Conservation (phyloP, 2,329 filamentous ascomycete species). For the Fusarium sp. region DNA sequence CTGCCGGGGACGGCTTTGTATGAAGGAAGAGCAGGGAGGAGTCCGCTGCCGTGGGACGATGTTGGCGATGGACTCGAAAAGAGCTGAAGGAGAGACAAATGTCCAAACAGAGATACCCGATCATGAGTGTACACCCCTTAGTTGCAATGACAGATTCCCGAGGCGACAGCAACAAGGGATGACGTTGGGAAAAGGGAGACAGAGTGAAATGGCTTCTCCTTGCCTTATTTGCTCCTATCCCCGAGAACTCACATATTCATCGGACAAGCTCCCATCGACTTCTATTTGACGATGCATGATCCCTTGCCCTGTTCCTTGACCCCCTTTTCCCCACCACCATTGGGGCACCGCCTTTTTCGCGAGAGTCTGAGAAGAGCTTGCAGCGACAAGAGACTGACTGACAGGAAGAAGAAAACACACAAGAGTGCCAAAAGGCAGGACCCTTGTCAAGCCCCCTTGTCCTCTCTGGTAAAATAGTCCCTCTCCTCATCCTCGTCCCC, state of each 20-base stretch:
- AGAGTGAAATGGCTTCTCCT: slow-evolving; percentile 2
- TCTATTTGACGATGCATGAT: slow-evolving; percentile 10
- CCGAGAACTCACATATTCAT: slow-evolving; percentile 12
- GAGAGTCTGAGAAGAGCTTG: slow-evolving; percentile 15
- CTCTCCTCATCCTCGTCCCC: background rate
- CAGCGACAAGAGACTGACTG: slow-evolving; percentile 1
- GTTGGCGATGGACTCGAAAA: background rate
- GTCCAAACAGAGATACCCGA: background rate
- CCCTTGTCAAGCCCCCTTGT: slow-evolving; percentile 22
- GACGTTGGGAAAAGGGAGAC: slow-evolving; percentile 18
- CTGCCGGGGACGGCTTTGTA: slow-evolving; percentile 23
- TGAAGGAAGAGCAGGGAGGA: background rate
- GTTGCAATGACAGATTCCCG: background rate
- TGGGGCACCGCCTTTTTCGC: slow-evolving; percentile 12
- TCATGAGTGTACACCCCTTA: background rate
- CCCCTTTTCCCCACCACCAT: slow-evolving; percentile 17
- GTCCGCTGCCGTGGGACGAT: slow-evolving; percentile 15
- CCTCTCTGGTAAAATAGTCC: background rate
- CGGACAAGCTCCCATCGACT: background rate
- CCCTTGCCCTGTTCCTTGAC: slow-evolving; percentile 1
- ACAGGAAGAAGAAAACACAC: slow-evolving; percentile 1
- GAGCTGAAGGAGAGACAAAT: background rate
- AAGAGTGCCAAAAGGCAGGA: slow-evolving; percentile 10
- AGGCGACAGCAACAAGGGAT: slow-evolving; percentile 8
- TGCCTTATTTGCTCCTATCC: slow-evolving; percentile 7